A percentile compares a stretch with the other conserved stretches of the same genome.
phyloP scores from a whole-genome alignment of 352 stramenopile genomes.

The Pythium myriotylum region DNA sequence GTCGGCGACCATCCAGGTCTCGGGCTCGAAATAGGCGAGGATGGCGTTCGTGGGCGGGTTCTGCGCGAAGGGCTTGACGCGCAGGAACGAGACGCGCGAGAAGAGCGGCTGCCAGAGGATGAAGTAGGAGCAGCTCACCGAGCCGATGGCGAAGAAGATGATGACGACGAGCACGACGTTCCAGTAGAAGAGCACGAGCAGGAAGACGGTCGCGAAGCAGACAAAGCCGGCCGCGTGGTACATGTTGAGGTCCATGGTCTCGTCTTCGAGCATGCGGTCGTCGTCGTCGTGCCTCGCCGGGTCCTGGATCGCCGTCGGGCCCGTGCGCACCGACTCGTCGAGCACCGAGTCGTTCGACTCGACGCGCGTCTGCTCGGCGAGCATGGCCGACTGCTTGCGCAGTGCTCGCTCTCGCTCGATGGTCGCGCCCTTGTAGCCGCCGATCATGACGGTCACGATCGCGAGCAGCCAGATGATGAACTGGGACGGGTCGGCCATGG shows the following conservation, averaged over 20 bases:
- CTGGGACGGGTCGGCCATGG: conserved; percentile 60
- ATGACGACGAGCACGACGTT: conserved; percentile 82
- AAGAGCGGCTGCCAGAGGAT: conserved; percentile 68
- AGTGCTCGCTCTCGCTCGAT: conserved; percentile 71
- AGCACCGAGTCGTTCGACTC: conserved; percentile 44
- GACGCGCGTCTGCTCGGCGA: conserved; percentile 9
- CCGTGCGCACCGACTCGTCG: conserved; percentile 8
- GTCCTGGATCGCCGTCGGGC: conserved; percentile 33
- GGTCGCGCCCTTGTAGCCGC: conserved; percentile 69
- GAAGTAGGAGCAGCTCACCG: conserved; percentile 56
- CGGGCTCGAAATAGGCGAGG: conserved; percentile 42
- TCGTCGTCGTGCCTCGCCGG: conserved; percentile 49
- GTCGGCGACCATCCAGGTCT: conserved; percentile 86
- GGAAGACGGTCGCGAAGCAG: conserved; percentile 85
- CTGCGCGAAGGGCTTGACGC: conserved; percentile 33
- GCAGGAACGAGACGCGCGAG: conserved; percentile 40
- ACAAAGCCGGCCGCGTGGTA: conserved; percentile 91
- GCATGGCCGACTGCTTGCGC: conserved; percentile 24
- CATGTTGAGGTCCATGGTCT: conserved; percentile 87
- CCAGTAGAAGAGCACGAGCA: conserved; percentile 92
- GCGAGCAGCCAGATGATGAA: conserved; percentile 78
- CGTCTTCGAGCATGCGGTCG: conserved; percentile 58
- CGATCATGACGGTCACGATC: conserved; percentile 69
- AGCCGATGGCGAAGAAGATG: conserved; percentile 60
- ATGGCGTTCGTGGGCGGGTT: conserved; percentile 27